These are phyloP conservation scores for Globisporangium camurandrum DNA, from an alignment of 352 stramenopile genomes.

Conservation along the genomic window DNA sequence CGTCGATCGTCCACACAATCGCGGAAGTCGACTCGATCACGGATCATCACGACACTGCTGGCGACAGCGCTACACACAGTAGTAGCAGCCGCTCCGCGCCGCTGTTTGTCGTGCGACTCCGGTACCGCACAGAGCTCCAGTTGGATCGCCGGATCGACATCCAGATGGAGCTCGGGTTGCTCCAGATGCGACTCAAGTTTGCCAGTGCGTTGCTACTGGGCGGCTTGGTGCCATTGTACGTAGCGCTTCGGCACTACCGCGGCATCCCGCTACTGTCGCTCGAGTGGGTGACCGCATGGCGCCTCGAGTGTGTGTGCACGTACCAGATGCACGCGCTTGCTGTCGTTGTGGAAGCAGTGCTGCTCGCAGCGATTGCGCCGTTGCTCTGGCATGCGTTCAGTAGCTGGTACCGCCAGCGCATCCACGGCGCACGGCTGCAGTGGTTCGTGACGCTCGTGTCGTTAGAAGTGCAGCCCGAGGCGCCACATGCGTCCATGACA, in stretches of 20 bases:
- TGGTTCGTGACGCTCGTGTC: slow-evolving; percentile 30
- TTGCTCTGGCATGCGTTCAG: slow-evolving; percentile 23
- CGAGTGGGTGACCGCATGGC: neutral
- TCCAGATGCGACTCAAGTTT: slow-evolving; percentile 12
- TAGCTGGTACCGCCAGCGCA: slow-evolving; percentile 9
- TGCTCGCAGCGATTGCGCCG: slow-evolving; percentile 11
- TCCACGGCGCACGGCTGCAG: slow-evolving; percentile 24
- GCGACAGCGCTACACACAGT: neutral
- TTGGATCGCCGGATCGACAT: slow-evolving; percentile 21
- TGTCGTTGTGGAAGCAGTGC: slow-evolving; percentile 1
- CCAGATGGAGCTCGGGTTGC: slow-evolving; percentile 2
- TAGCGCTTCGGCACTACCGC: neutral
- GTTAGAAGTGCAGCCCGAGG: slow-evolving; percentile 18
- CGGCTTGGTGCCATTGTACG: slow-evolving; percentile 2
- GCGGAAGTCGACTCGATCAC: neutral
- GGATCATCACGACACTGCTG: neutral
- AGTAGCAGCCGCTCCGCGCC: slow-evolving; percentile 3
- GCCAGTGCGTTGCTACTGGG: slow-evolving; percentile 3
- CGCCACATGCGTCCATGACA: neutral
- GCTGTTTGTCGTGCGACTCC: slow-evolving; percentile 19
- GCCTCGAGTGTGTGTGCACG: neutral
- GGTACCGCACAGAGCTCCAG: slow-evolving; percentile 23
- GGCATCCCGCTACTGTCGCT: neutral
- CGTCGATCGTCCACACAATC: slow-evolving; percentile 2
- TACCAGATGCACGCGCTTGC: slow-evolving; percentile 4